phyloP scores from a whole-genome alignment of 2,329 filamentous ascomycete species.

The Penicillium sp. region DNA sequence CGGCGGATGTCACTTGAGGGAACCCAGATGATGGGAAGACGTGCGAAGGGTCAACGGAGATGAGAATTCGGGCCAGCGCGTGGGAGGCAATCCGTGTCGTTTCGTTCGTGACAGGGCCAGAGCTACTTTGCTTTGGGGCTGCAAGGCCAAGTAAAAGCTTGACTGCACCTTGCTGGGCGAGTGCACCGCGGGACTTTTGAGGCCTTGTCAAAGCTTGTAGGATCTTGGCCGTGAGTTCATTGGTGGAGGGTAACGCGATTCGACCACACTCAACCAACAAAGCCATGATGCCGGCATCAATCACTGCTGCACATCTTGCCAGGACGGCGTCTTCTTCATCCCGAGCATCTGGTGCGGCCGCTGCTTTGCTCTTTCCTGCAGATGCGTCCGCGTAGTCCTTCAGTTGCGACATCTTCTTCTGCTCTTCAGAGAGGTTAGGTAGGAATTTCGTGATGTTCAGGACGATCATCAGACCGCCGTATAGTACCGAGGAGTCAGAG shows the following conservation, averaged over 20 bases:
- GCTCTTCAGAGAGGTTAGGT: slow-evolving; percentile 78
- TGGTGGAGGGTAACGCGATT: slow-evolving; percentile 67
- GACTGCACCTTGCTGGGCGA: slow-evolving; percentile 92
- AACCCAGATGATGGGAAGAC: slow-evolving; percentile 80
- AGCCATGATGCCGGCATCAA: slow-evolving; percentile 76
- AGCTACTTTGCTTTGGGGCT: slow-evolving; percentile 43
- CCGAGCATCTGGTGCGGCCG: slow-evolving; percentile 60
- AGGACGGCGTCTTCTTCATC: slow-evolving; percentile 76
- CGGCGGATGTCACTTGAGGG: slow-evolving; percentile 72
- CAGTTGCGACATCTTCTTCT: slow-evolving; percentile 86
- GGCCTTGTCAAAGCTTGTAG: slow-evolving; percentile 75
- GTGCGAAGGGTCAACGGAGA: slow-evolving; percentile 80
- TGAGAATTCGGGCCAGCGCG: slow-evolving; percentile 79
- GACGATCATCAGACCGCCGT: slow-evolving; percentile 83
- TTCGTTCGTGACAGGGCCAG: slow-evolving; percentile 38
- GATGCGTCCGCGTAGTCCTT: slow-evolving; percentile 91
- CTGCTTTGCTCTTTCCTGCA: slow-evolving; percentile 63
- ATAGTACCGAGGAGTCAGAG: slow-evolving; percentile 71
- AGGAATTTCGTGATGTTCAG: slow-evolving; percentile 81
- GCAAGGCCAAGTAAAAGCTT: slow-evolving; percentile 77
- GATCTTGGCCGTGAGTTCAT: slow-evolving; percentile 71
- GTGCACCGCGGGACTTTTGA: slow-evolving; percentile 70
- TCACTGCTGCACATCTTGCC: slow-evolving; percentile 72
- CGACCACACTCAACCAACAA: slow-evolving; percentile 76
- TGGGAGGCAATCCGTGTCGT: slow-evolving; percentile 67